Conservation (phyloP, 306 rosid species). For the Fagus sylvatica region DNA sequence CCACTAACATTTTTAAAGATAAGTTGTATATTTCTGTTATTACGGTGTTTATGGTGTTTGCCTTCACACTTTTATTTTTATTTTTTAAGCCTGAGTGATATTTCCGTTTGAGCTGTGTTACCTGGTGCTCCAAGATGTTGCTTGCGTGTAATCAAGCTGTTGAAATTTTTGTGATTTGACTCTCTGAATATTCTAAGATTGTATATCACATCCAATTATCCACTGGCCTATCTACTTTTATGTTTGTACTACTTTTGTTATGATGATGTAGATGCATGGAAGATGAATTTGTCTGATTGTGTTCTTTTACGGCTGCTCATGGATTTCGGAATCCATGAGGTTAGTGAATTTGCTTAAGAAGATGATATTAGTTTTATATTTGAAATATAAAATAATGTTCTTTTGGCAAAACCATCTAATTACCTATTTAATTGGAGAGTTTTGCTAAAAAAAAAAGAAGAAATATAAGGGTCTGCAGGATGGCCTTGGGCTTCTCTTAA, state of each 20-base stretch:
- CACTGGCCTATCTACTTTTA: neutral
- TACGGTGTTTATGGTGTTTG: neutral
- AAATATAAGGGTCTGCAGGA: neutral
- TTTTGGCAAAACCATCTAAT: neutral
- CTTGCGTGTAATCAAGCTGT: conserved; percentile 5
- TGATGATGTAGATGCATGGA: neutral
- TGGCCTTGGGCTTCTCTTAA: too few relatives aligned
- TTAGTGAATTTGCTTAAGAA: too few relatives aligned
- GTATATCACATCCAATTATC: neutral
- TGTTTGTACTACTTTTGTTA: neutral
- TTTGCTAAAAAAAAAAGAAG: neutral
- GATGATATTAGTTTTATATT: neutral
- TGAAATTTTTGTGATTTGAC: conserved; percentile 2
- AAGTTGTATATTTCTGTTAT: neutral
- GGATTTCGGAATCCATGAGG: neutral
- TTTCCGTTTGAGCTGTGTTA: neutral
- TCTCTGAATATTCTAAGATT: neutral
- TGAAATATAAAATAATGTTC: neutral
- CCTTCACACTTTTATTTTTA: neutral
- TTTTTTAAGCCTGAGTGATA: neutral
- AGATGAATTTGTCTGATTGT: neutral
- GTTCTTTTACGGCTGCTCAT: neutral
- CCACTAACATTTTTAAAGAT: conserved; percentile 46
- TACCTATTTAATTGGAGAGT: neutral
- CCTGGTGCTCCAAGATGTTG: conserved; percentile 4